Conservation (phyloP, 2,329 filamentous ascomycete genomes). For the Colletotrichum scovillei region DNA sequence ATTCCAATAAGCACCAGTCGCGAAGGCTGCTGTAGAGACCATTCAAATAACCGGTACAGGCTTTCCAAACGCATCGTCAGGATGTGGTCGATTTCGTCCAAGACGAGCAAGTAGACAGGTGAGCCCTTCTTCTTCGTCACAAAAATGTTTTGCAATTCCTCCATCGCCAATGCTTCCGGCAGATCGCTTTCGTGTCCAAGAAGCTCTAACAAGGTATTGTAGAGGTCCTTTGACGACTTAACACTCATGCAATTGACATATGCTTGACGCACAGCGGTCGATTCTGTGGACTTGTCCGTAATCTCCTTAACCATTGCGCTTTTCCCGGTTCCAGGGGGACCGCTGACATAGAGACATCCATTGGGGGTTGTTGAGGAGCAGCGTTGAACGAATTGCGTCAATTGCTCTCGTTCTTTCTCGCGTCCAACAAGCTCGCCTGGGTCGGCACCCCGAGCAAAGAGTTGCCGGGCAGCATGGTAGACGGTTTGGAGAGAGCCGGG, state of each 20-base stretch:
- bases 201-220: conserved; percentile 80
- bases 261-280: conserved; percentile 71
- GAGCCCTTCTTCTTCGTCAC: conserved; percentile 67
- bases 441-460: conserved; percentile 84
- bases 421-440: conserved; percentile 83
- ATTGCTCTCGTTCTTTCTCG: conserved; percentile 73
- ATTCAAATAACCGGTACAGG: conserved; percentile 94
- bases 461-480: conserved; percentile 87
- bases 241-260: conserved; percentile 99
- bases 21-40: conserved; percentile 87
- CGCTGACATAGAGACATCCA: conserved; percentile 94
- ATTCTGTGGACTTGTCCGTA: conserved; percentile 67
- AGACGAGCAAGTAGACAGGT: conserved; percentile 80
- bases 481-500: conserved; percentile 78
- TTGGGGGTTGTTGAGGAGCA: conserved; percentile 70
- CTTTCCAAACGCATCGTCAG: conserved; percentile 89
- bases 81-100: conserved; percentile 96
- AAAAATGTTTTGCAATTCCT: conserved; percentile 78
- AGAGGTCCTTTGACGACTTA: conserved; percentile 87
- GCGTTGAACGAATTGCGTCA: conserved; percentile 76
- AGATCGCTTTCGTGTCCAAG: conserved; percentile 69
- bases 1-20: conserved; percentile 89
- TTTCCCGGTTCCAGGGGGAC: conserved; percentile 95
- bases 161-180: conserved; percentile 74
- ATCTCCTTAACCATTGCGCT: conserved; percentile 92